Conservation (phyloP, 257 asterid genomes). For the Eucommia ulmoides region DNA sequence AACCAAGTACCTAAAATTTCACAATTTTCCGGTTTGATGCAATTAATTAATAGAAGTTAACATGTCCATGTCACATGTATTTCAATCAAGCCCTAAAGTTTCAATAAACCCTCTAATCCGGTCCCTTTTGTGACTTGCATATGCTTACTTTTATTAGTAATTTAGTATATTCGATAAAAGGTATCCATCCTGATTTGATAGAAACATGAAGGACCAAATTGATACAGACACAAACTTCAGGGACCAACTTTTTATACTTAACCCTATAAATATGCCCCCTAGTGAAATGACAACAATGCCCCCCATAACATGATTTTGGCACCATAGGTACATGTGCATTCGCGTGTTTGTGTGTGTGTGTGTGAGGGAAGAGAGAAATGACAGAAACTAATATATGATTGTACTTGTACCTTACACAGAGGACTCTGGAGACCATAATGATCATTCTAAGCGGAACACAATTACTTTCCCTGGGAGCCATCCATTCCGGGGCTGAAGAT, state of each 20-base stretch:
- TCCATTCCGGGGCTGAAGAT: conserved; percentile 36
- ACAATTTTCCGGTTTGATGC: too few relatives aligned
- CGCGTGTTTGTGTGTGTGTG: background rate
- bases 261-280: background rate
- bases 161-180: too few relatives aligned
- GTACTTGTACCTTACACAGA: conserved; percentile 40
- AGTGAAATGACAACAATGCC: background rate
- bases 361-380: background rate
- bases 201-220: background rate
- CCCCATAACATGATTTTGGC: too few relatives aligned
- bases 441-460: conserved; percentile 71
- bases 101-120: too few relatives aligned
- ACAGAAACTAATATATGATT: background rate
- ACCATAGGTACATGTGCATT: background rate
- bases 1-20: too few relatives aligned
- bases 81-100: too few relatives aligned
- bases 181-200: too few relatives aligned
- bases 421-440: conserved; percentile 63
- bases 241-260: background rate
- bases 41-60: too few relatives aligned
- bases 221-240: background rate
- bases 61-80: too few relatives aligned
- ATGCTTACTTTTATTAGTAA: too few relatives aligned
- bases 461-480: conserved; percentile 55
- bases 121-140: too few relatives aligned